Conservation (phyloP, 2,329 filamentous ascomycete genomes). For the Colletotrichum sp. region DNA sequence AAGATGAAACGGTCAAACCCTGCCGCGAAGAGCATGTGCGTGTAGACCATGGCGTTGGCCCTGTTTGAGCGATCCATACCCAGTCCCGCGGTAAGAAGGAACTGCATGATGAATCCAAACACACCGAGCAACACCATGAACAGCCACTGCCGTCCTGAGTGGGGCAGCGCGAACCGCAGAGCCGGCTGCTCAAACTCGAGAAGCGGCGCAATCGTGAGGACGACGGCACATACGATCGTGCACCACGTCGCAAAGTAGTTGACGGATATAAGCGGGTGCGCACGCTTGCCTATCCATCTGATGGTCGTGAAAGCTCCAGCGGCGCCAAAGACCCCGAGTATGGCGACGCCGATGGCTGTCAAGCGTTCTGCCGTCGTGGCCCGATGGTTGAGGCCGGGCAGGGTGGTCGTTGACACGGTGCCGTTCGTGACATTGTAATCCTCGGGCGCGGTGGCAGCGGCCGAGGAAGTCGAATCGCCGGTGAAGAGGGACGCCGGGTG, state of each 20-base stretch:
- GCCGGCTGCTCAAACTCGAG: constrained; percentile 50
- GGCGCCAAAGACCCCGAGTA: constrained; percentile 79
- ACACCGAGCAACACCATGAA: constrained; percentile 72
- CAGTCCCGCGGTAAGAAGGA: constrained; percentile 79
- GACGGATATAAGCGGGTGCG: constrained; percentile 83
- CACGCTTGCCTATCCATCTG: constrained; percentile 78
- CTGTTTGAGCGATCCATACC: constrained; percentile 70
- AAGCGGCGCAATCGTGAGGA: constrained; percentile 58
- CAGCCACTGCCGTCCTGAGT: constrained; percentile 61
- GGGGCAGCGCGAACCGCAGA: constrained; percentile 47
- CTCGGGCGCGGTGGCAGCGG: constrained; percentile 13
- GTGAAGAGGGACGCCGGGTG: constrained; percentile 66
- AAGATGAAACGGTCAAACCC: constrained; percentile 59
- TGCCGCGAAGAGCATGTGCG: constrained; percentile 61
- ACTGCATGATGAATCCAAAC: constrained; percentile 85
- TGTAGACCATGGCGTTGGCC: constrained; percentile 63
- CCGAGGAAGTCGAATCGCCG: constrained; percentile 23
- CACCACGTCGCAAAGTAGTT: constrained; percentile 82
- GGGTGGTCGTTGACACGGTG: constrained; percentile 4
- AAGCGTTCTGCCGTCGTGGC: constrained; percentile 69
- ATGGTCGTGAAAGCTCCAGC: constrained; percentile 78
- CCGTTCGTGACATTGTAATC: constrained; percentile 10
- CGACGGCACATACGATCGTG: constrained; percentile 67
- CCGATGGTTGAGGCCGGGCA: constrained; percentile 38
- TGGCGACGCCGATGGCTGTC: constrained; percentile 71